Conservation (phyloP, 2,329 filamentous ascomycete species). For the Trichoderma breve region DNA sequence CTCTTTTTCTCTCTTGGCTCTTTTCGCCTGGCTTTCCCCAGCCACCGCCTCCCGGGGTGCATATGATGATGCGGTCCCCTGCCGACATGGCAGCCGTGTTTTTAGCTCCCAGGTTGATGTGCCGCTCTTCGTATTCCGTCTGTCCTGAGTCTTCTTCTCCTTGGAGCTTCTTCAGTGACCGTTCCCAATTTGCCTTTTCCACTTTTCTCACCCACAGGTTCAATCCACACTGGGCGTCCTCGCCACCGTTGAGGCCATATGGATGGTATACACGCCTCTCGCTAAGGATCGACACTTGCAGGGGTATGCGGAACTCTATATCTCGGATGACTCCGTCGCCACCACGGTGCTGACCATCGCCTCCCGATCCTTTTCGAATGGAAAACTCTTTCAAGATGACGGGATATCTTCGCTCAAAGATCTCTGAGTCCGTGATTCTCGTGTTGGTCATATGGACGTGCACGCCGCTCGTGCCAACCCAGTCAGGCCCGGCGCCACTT, state of each 20-base stretch:
- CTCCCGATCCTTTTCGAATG: constrained; percentile 61
- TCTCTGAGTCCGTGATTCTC: constrained; percentile 60
- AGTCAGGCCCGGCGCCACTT: constrained; percentile 64
- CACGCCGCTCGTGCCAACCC: constrained; percentile 44
- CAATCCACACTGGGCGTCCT: constrained; percentile 72
- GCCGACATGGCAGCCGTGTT: constrained; percentile 74
- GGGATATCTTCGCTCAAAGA: constrained; percentile 58
- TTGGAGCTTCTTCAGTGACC: constrained; percentile 41
- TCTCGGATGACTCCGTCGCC: constrained; percentile 75
- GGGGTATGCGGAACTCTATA: constrained; percentile 74
- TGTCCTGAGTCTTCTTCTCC: constrained; percentile 32
- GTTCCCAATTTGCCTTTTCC: constrained; percentile 52
- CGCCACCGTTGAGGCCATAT: constrained; percentile 70
- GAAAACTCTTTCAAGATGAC: constrained; percentile 70
- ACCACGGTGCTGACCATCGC: constrained; percentile 63
- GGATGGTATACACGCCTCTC: constrained; percentile 74
- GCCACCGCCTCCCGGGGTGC: constrained; percentile 75
- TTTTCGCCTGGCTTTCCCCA: constrained; percentile 65
- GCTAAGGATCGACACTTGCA: constrained; percentile 74
- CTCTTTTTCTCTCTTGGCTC: constrained; percentile 47
- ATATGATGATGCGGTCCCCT: constrained; percentile 74
- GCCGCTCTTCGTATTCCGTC: constrained; percentile 54
- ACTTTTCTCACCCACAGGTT: constrained; percentile 86
- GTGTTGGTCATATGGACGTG: constrained; percentile 70
- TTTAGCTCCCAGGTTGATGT: constrained; percentile 74